Evolutionary conservation across 306 rosid species (phyloP), one percentile per base, ranked within the genome.

Genomic region (Prunus salicina): DNA sequence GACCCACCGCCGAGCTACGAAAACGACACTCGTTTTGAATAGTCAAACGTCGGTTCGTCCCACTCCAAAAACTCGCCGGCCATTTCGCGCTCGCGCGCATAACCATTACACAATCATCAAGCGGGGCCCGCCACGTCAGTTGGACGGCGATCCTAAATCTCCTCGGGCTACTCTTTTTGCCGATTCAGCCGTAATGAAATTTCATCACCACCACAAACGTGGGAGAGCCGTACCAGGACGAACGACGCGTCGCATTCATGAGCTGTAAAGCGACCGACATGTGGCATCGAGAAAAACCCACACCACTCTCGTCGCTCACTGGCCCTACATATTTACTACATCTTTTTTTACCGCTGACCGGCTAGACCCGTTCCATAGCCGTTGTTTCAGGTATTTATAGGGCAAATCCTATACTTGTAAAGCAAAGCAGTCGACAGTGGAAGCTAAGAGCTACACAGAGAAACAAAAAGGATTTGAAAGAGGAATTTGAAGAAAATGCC

Each of bases 291-390:
- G 79, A 52, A 73, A 64, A 77, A 20, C 5, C 27, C 15, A 13
- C 3, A 41, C 47, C 58, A 18, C 5, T 19, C 14, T 19, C 12
- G 27, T n/a, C 8, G 61, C 24, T 52, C 50, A 18, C 6, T 53
- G 24, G 3, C 3, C 53, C 28, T 24, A 16, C 34, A 12, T 5
- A 16, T 4, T 24, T 12, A 60, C 2, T 12, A 1, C 22, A 4
- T 6, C 1, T 10, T 27, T 45, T 69, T 69, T 73, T 19, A 82
- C 71, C 67, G 80, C 25, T 43, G 30, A 82, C 84, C 53, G 64
- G 58, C 55, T 72, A 9, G 77, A 85, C 88, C 86, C 79, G 88
- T 85, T 81, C 84, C 64, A 25, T 28, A 60, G 86, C 87, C 79
- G 79, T 78, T 83, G 71, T 56, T 69, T 57, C 76, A 47, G 88